A percentile compares a stretch with the other conserved stretches of the same genome.
These are phyloP conservation scores for Erysimum cheiranthoides DNA, from an alignment of 345 rosid genomes.

Conservation along the genomic window DNA sequence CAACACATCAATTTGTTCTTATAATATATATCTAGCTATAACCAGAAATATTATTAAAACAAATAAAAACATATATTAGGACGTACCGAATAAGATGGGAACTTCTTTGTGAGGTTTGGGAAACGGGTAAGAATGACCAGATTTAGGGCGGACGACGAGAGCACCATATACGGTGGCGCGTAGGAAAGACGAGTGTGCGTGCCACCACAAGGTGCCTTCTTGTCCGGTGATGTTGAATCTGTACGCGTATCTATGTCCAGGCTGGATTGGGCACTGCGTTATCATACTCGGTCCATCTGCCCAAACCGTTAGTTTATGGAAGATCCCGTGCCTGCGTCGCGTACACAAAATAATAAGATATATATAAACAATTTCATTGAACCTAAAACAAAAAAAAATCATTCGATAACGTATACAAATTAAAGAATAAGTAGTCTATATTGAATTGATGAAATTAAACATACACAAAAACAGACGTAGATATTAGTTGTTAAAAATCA, in stretches of 20 bases:
- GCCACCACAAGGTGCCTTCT: conserved; percentile 98
- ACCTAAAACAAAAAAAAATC: neutral
- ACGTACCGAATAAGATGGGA: conserved; percentile 73
- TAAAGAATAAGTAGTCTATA: no score
- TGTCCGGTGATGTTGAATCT: conserved; percentile 64
- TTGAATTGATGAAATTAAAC: no score
- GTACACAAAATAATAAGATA: neutral
- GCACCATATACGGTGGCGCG: conserved; percentile 94
- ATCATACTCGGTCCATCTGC: conserved; percentile 85
- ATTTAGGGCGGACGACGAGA: conserved; percentile 70
- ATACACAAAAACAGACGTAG: no score
- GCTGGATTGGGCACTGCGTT: conserved; percentile 82
- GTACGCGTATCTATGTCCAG: conserved; percentile 69
- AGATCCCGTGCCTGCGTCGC: conserved; percentile 75
- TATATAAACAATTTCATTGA: neutral
- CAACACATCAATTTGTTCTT: neutral
- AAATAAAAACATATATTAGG: neutral
- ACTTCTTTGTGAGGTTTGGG: conserved; percentile 76
- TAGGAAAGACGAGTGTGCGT: conserved; percentile 70
- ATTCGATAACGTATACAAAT: no score
- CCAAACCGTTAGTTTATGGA: conserved; percentile 71
- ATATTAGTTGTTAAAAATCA: no score
- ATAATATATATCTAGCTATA: neutral
- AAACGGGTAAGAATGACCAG: conserved; percentile 72
- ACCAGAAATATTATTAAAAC: neutral